These are phyloP conservation scores for Rusavskia elegans DNA, from an alignment of 495 filamentous ascomycete genomes.

Conservation along the genomic window DNA sequence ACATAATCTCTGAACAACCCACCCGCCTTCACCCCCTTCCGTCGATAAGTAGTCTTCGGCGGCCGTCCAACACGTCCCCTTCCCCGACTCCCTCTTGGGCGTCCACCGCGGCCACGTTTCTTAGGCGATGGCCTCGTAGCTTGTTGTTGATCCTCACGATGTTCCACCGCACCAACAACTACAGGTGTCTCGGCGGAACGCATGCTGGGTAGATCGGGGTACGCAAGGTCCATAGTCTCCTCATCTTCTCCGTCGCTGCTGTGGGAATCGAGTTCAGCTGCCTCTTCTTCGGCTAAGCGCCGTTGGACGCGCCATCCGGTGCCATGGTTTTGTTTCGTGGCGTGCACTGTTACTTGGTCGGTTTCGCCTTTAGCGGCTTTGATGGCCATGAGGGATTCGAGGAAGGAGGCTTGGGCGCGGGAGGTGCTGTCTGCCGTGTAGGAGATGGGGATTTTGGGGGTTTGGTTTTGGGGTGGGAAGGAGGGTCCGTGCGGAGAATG, in stretches of 20 bases:
- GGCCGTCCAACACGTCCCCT: neutral
- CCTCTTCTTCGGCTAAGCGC: neutral
- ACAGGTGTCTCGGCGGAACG: neutral
- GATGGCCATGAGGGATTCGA: conserved; percentile 24
- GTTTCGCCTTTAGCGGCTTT: conserved; percentile 29
- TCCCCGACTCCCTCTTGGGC: neutral
- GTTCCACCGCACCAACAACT: neutral
- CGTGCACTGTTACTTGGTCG: conserved; percentile 20
- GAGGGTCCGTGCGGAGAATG: neutral
- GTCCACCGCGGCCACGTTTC: neutral
- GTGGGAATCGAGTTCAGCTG: neutral
- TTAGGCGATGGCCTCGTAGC: neutral
- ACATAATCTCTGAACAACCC: neutral
- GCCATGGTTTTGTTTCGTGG: conserved; percentile 1
- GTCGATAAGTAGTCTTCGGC: neutral
- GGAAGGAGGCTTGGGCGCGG: conserved; percentile 28
- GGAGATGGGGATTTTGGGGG: conserved; percentile 1
- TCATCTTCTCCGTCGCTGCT: neutral
- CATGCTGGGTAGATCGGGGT: neutral
- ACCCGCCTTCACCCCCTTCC: neutral
- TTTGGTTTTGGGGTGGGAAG: neutral
- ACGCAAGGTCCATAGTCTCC: neutral
- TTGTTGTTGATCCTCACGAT: neutral
- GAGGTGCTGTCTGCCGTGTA: neutral
- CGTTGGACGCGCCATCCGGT: conserved; percentile 6